A percentile compares a stretch with the other conserved stretches of the same genome.
Evolutionary conservation across 371 early-diverging fungal species (phyloP).

Genomic region (Quaeritorhiza haematococci): DNA sequence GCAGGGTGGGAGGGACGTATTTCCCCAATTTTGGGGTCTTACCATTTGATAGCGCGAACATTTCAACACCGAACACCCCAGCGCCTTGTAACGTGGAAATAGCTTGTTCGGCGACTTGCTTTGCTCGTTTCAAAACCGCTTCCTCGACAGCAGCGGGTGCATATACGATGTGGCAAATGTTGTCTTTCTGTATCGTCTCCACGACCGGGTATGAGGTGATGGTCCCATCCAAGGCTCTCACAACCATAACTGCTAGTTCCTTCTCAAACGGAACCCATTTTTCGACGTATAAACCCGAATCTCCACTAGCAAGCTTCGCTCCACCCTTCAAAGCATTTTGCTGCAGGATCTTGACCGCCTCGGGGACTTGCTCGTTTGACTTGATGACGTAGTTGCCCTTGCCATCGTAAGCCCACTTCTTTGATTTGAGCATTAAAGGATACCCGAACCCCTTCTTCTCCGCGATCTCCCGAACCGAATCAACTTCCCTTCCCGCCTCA

Average conservation of each 20-base stretch:
- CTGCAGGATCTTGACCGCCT: slow-evolving; percentile 47
- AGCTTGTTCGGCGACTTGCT: slow-evolving; percentile 77
- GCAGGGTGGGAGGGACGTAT: background rate
- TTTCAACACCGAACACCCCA: slow-evolving; percentile 94
- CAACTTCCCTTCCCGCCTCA: slow-evolving; percentile 32
- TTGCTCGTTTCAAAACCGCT: slow-evolving; percentile 59
- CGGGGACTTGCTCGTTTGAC: slow-evolving; percentile 54
- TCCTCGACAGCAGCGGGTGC: slow-evolving; percentile 94
- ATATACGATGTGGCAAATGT: slow-evolving; percentile 88
- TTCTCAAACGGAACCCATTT: slow-evolving; percentile 87
- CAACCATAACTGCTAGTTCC: slow-evolving; percentile 96
- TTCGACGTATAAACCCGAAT: slow-evolving; percentile 91
- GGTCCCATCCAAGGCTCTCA: slow-evolving; percentile 70
- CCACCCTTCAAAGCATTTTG: slow-evolving; percentile 44
- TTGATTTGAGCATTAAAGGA: slow-evolving; percentile 91
- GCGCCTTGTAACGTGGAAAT: slow-evolving; percentile 71
- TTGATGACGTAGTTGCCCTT: slow-evolving; percentile 86
- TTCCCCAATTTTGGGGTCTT: slow-evolving; percentile 4
- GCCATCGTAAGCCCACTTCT: slow-evolving; percentile 92
- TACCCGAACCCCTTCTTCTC: slow-evolving; percentile 63
- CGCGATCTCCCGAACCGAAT: slow-evolving; percentile 31
- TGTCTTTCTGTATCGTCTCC: slow-evolving; percentile 92
- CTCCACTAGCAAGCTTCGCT: too few species aligned
- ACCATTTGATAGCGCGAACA: slow-evolving; percentile 87
- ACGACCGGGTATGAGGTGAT: slow-evolving; percentile 86